phyloP scores from a whole-genome alignment of 2,329 filamentous ascomycete genomes.

The Emergomyces africanus region DNA sequence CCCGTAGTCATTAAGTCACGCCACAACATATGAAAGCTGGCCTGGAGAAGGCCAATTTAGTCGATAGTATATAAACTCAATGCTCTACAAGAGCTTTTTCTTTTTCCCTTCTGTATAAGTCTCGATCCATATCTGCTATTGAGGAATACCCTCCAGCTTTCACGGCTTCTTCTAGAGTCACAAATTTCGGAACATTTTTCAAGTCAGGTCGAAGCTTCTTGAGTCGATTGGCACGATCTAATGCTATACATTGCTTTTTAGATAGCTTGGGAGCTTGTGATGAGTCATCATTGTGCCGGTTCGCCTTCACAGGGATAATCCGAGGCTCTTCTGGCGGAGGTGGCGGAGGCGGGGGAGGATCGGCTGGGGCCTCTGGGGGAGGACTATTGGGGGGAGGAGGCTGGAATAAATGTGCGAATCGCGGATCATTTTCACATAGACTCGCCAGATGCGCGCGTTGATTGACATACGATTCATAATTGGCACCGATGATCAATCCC shows the following conservation, averaged over 20 bases:
- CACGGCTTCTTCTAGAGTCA: slow-evolving; percentile 19
- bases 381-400: slow-evolving; percentile 14
- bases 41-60: not conserved
- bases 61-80: not conserved
- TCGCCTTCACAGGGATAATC: slow-evolving; percentile 5
- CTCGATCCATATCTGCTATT: slow-evolving; percentile 21
- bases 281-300: slow-evolving; percentile 7
- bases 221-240: slow-evolving; percentile 20
- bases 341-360: slow-evolving; percentile 14
- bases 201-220: slow-evolving; percentile 21
- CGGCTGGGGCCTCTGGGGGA: slow-evolving; percentile 7
- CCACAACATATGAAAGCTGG: not conserved
- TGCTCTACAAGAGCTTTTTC: slow-evolving; percentile 2
- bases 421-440: slow-evolving; percentile 34
- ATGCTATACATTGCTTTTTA: slow-evolving; percentile 16
- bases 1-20: no score
- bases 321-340: slow-evolving; percentile 12
- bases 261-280: slow-evolving; percentile 14
- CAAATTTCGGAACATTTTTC: slow-evolving; percentile 14
- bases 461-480: slow-evolving; percentile 60
- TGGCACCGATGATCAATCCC: slow-evolving; percentile 57
- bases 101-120: slow-evolving; percentile 13
- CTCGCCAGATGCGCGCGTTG: slow-evolving; percentile 53
- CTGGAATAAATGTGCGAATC: slow-evolving; percentile 22
- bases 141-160: slow-evolving; percentile 20